These are phyloP conservation scores for Colletotrichum tabaci DNA, from an alignment of 2,329 filamentous ascomycete genomes.

Conservation along the genomic window DNA sequence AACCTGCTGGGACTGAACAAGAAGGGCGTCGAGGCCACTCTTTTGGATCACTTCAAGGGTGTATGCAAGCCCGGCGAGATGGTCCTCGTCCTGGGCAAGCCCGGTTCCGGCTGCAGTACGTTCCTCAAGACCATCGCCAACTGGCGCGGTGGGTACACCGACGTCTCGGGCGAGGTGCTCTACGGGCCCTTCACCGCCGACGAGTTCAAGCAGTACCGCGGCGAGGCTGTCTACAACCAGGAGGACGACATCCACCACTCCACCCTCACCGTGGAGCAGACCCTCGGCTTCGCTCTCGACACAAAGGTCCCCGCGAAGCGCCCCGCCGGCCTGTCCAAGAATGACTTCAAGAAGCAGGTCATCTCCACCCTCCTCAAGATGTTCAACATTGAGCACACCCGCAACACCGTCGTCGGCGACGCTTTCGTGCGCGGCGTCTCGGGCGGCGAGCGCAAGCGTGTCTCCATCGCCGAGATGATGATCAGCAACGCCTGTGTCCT, in stretches of 20 bases:
- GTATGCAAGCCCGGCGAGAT: constrained; percentile 87
- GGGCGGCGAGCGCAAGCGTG: constrained; percentile 84
- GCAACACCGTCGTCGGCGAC: constrained; percentile 87
- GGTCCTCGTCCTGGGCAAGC: constrained; percentile 85
- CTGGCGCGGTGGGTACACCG: constrained; percentile 71
- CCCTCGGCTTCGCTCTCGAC: constrained; percentile 86
- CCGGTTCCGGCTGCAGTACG: constrained; percentile 80
- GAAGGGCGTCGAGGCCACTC: constrained; percentile 79
- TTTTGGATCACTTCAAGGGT: constrained; percentile 80
- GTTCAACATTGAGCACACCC: constrained; percentile 94
- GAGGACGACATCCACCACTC: constrained; percentile 90
- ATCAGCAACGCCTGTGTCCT: constrained; percentile 79
- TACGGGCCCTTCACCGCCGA: constrained; percentile 82
- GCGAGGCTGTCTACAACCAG: constrained; percentile 88
- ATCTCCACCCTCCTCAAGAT: constrained; percentile 84
- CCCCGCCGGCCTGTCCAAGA: constrained; percentile 79
- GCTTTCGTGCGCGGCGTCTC: constrained; percentile 85
- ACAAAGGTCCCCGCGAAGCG: constrained; percentile 88
- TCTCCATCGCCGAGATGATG: constrained; percentile 88
- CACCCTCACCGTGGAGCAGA: constrained; percentile 89
- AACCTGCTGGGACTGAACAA: constrained; percentile 75
- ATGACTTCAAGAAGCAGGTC: constrained; percentile 83
- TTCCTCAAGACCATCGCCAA: constrained; percentile 79
- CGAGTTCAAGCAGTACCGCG: constrained; percentile 82
- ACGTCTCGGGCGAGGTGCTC: constrained; percentile 76